phyloP scores from a whole-genome alignment of 2,329 filamentous ascomycete species.

The Exophiala sp. region DNA sequence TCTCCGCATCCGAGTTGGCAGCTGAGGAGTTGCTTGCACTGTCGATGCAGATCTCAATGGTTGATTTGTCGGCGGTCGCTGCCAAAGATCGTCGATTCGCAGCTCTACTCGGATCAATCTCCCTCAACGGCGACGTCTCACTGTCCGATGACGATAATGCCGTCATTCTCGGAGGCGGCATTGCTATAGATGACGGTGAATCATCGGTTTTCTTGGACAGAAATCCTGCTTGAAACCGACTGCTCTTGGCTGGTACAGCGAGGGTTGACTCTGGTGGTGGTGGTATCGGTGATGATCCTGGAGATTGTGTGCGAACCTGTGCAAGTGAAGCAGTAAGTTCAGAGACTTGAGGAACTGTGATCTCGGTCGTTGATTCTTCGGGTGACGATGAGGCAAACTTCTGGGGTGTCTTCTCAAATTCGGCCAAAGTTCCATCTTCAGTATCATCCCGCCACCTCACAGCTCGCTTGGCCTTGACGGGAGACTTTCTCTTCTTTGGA shows the following conservation, averaged over 20 bases:
- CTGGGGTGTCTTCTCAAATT: slow-evolving; percentile 87
- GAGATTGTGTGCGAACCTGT: slow-evolving; percentile 34
- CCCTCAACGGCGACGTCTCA: slow-evolving; percentile 53
- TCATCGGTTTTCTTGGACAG: slow-evolving; percentile 65
- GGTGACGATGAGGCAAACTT: slow-evolving; percentile 41
- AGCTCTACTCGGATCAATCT: slow-evolving; percentile 50
- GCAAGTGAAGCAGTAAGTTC: slow-evolving; percentile 43
- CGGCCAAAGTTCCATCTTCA: slow-evolving; percentile 77
- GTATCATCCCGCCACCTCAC: slow-evolving; percentile 94
- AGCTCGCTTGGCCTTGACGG: slow-evolving; percentile 62
- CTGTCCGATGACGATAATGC: slow-evolving; percentile 57
- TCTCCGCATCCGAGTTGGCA: slow-evolving; percentile 47
- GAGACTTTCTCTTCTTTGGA: slow-evolving; percentile 71
- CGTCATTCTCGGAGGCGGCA: slow-evolving; percentile 55
- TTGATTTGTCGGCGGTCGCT: slow-evolving; percentile 35
- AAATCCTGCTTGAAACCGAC: slow-evolving; percentile 85
- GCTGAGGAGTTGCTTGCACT: slow-evolving; percentile 35
- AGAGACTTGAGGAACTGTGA: slow-evolving; percentile 48
- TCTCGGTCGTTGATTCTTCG: slow-evolving; percentile 55
- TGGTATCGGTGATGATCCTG: slow-evolving; percentile 56
- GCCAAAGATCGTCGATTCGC: slow-evolving; percentile 43
- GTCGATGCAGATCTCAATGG: slow-evolving; percentile 33
- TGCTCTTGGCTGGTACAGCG: slow-evolving; percentile 63
- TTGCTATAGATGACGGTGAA: slow-evolving; percentile 50
- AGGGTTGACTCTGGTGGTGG: slow-evolving; percentile 54